Conservation (phyloP, 208 protist genomes). For the Trypanosoma theileri region DNA sequence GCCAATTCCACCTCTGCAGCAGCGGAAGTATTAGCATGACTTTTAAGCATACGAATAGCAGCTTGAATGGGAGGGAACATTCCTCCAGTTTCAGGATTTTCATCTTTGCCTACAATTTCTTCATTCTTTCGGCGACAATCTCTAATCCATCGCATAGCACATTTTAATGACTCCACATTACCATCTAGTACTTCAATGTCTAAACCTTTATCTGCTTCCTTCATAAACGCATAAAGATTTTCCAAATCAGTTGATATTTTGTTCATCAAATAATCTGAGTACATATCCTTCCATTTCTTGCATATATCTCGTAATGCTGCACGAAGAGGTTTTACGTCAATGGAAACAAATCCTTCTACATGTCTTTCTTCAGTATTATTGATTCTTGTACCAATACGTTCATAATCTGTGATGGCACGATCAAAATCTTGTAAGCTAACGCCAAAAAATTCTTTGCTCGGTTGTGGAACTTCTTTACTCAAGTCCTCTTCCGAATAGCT, state of each 20-base stretch:
- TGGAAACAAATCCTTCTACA: constrained; percentile 88
- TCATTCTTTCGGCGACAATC: constrained; percentile 87
- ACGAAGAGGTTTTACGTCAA: constrained; percentile 96
- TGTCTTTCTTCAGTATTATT: constrained; percentile 87
- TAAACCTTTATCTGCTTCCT: constrained; percentile 89
- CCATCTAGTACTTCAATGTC: constrained; percentile 92
- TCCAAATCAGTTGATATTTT: constrained; percentile 87
- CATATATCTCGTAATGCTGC: constrained; percentile 89
- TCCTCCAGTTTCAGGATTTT: constrained; percentile 77
- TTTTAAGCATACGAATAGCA: constrained; percentile 91
- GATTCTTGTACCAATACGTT: constrained; percentile 78
- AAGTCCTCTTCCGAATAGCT: constrained; percentile 59
- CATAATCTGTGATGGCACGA: constrained; percentile 93
- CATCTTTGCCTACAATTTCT: constrained; percentile 84
- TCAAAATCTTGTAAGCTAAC: constrained; percentile 93
- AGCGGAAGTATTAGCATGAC: constrained; percentile 76
- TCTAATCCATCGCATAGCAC: constrained; percentile 92
- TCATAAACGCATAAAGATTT: constrained; percentile 90
- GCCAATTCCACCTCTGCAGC: constrained; percentile 75
- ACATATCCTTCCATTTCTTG: constrained; percentile 95
- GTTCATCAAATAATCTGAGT: constrained; percentile 92
- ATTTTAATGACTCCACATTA: constrained; percentile 89
- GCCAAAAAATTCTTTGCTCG: constrained; percentile 85
- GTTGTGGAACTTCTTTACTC: constrained; percentile 32
- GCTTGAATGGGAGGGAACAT: constrained; percentile 92